A percentile compares a stretch with the other conserved stretches of the same genome.
Evolutionary conservation across 805 yeast genomes (phyloP).

Genomic region (Candida ulmi): DNA sequence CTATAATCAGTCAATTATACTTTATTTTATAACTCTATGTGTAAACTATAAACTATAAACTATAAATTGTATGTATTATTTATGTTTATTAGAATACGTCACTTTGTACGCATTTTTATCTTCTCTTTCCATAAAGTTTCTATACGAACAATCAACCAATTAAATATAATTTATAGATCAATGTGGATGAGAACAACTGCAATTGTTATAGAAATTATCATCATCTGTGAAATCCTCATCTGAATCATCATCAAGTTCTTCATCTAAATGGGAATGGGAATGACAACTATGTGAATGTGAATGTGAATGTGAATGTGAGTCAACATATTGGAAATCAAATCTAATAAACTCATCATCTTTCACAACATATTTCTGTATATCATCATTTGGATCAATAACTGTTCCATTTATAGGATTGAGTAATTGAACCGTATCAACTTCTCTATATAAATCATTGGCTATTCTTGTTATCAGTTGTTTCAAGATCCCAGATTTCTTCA

Average conservation of each 20-base stretch:
- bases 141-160: no score
- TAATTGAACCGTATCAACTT: slow-evolving; percentile 12
- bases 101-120: no score
- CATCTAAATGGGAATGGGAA: slow-evolving; percentile 2
- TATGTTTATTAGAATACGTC: no score
- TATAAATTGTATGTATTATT: no score
- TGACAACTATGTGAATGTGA: slow-evolving; percentile 5
- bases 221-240: slow-evolving; percentile 21
- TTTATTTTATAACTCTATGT: no score
- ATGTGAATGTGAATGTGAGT: background rate
- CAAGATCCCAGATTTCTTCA: slow-evolving; percentile 12
- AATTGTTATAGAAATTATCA: slow-evolving; percentile 20
- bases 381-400: slow-evolving; percentile 12
- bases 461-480: slow-evolving; percentile 15
- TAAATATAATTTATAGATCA: no score
- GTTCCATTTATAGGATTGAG: slow-evolving; percentile 16
- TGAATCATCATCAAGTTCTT: slow-evolving; percentile 4
- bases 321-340: slow-evolving; percentile 16
- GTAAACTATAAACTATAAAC: no score
- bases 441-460: slow-evolving; percentile 16
- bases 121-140: no score
- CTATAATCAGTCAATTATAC: no score
- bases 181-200: slow-evolving; percentile 21
- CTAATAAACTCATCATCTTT: slow-evolving; percentile 11
- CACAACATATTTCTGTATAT: slow-evolving; percentile 7